These are phyloP conservation scores for Massarina eburnea DNA, from an alignment of 2,329 filamentous ascomycete species.

Conservation along the genomic window DNA sequence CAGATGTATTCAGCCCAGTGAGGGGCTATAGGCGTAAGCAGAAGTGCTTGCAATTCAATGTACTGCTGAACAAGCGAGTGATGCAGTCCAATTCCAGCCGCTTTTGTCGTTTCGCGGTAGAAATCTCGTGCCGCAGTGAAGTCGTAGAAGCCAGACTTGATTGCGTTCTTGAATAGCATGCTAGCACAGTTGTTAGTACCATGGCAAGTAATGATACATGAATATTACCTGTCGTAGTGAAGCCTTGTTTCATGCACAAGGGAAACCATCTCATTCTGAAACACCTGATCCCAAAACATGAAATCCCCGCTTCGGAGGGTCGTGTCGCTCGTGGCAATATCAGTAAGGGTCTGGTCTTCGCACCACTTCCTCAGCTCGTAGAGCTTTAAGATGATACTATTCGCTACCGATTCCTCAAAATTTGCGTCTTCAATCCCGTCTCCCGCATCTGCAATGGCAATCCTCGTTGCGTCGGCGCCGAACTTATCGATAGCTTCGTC, in stretches of 20 bases:
- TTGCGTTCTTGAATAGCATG: constrained; percentile 42
- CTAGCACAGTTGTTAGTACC: constrained; percentile 50
- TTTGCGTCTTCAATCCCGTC: constrained; percentile 95
- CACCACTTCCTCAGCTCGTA: constrained; percentile 87
- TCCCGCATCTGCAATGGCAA: constrained; percentile 90
- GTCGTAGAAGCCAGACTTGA: constrained; percentile 75
- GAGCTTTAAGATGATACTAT: constrained; percentile 84
- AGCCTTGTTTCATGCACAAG: constrained; percentile 74
- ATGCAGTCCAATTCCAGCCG: constrained; percentile 83
- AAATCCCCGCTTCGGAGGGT: constrained; percentile 73
- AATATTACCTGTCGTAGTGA: constrained; percentile 65
- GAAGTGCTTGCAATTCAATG: constrained; percentile 79
- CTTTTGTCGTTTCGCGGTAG: constrained; percentile 80
- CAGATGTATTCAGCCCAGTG: constrained; percentile 96
- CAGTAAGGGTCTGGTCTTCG: constrained; percentile 75
- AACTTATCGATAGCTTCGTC: constrained; percentile 85
- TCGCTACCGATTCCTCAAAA: constrained; percentile 92
- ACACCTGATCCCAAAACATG: constrained; percentile 82
- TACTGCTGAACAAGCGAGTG: constrained; percentile 75
- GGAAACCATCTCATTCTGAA: constrained; percentile 88
- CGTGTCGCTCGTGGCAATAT: constrained; percentile 50
- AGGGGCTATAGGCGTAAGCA: constrained; percentile 81
- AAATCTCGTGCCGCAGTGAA: constrained; percentile 82
- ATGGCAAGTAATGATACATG: neutral
- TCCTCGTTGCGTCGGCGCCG: constrained; percentile 86